phyloP scores from a whole-genome alignment of 2,329 filamentous ascomycete species.

The Alternaria viburni region DNA sequence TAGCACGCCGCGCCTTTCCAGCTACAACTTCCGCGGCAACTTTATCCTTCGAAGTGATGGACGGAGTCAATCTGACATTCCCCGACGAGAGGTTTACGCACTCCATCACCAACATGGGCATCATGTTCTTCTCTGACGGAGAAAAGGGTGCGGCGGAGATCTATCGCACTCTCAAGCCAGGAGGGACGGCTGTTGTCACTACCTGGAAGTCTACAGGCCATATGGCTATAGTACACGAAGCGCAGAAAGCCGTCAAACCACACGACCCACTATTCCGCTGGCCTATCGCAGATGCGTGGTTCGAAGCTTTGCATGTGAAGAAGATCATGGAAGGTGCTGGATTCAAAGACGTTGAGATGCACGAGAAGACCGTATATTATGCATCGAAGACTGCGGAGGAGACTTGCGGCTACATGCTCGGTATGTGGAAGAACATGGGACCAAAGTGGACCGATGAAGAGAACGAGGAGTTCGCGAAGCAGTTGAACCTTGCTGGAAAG shows the following conservation, averaged over 20 bases:
- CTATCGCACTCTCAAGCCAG: conserved; percentile 45
- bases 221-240: conserved; percentile 3
- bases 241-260: conserved; percentile 10
- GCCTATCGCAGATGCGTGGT: conserved; percentile 22
- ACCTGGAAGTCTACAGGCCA: conserved; percentile 18
- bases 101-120: conserved; percentile 49
- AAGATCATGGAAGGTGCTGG: conserved; percentile 7
- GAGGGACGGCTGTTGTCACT: conserved; percentile 44
- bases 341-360: conserved; percentile 9
- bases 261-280: conserved; percentile 9
- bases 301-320: conserved; percentile 4
- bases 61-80: conserved; percentile 18
- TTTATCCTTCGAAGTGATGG: conserved; percentile 2
- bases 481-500: neutral
- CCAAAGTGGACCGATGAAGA: conserved; percentile 10
- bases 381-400: conserved; percentile 9
- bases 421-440: conserved; percentile 6
- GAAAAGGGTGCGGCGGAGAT: conserved; percentile 37
- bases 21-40: neutral
- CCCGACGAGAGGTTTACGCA: conserved; percentile 44
- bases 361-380: conserved; percentile 12
- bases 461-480: conserved; percentile 4
- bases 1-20: conserved; percentile 3
- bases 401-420: conserved; percentile 2
- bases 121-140: conserved; percentile 43